A percentile compares a stretch with the other conserved stretches of the same genome.
phyloP scores from a whole-genome alignment of 768 basidiomycete genomes.

The Lanmaoa rubissima region DNA sequence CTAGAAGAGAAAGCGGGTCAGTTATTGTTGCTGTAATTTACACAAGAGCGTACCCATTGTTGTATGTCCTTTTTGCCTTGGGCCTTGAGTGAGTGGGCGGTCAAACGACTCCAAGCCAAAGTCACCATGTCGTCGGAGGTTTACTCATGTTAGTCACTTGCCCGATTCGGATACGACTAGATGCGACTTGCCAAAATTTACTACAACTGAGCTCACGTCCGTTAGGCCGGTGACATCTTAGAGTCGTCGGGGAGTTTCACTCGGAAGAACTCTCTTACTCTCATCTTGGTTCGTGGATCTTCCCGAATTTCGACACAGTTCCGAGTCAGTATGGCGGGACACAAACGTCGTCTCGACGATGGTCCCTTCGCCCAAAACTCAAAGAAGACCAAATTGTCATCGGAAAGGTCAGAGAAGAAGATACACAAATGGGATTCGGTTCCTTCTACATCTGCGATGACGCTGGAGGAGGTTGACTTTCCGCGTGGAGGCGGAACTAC shows the following conservation, averaged over 20 bases:
- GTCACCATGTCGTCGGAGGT: no score
- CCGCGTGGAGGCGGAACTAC: conserved; percentile 92
- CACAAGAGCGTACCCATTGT: conserved; percentile 32
- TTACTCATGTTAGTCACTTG: neutral
- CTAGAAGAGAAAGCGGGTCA: conserved; percentile 35
- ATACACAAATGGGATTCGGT: conserved; percentile 25
- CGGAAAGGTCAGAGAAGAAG: conserved; percentile 27
- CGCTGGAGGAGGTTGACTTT: conserved; percentile 82
- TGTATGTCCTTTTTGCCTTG: neutral
- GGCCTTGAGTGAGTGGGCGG: conserved; percentile 5
- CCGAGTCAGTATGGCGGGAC: conserved; percentile 39
- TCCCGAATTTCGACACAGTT: neutral
- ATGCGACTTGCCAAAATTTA: conserved; percentile 11
- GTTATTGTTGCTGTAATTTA: neutral
- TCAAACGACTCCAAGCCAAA: neutral
- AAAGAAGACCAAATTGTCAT: conserved; percentile 59
- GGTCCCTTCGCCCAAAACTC: conserved; percentile 43
- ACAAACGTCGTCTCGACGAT: conserved; percentile 65
- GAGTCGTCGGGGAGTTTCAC: neutral
- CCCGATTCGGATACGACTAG: conserved; percentile 12
- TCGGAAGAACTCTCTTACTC: no score
- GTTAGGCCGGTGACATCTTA: neutral
- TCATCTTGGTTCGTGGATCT: neutral
- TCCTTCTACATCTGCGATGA: conserved; percentile 38
- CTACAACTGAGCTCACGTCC: neutral